These are phyloP conservation scores for Ophiocordyceps australis DNA, from an alignment of 2,329 filamentous ascomycete genomes.

Conservation along the genomic window DNA sequence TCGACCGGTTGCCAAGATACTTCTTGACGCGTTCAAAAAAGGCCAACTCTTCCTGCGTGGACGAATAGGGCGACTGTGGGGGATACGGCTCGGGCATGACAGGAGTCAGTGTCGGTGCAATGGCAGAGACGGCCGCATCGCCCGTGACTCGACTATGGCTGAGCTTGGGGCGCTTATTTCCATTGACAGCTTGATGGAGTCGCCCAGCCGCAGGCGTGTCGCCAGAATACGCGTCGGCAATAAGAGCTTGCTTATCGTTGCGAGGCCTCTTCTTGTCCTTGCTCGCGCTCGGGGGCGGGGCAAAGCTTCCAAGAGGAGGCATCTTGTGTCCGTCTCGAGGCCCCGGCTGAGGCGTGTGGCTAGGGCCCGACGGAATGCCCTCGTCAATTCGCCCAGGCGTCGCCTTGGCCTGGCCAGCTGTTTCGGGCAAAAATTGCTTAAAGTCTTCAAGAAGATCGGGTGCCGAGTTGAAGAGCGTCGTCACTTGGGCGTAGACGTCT, in stretches of 20 bases:
- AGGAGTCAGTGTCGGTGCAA: constrained; percentile 79
- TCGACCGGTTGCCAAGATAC: constrained; percentile 78
- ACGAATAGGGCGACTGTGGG: constrained; percentile 54
- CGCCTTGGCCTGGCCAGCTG: constrained; percentile 35
- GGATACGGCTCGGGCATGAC: constrained; percentile 74
- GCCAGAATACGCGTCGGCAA: no score
- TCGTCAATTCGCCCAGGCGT: constrained; percentile 41
- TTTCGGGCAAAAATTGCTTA: constrained; percentile 94
- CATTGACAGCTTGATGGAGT: constrained; percentile 18
- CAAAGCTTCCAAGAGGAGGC: constrained; percentile 90
- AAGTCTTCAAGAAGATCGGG: constrained; percentile 95
- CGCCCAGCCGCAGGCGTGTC: constrained; percentile 20
- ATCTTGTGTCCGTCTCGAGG: constrained; percentile 53
- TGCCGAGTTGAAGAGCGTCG: constrained; percentile 78
- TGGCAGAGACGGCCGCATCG: constrained; percentile 39
- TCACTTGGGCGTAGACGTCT: constrained; percentile 95
- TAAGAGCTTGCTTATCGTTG: constrained; percentile 32
- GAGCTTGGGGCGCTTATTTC: constrained; percentile 54
- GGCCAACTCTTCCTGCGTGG: constrained; percentile 66
- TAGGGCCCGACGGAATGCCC: constrained; percentile 19
- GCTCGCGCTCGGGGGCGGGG: constrained; percentile 58
- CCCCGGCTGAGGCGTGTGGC: constrained; percentile 35
- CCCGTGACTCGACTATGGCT: constrained; percentile 45
- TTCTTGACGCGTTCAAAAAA: constrained; percentile 98
- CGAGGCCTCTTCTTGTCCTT: constrained; percentile 81